Percentiles rank a stretch among this genome's conserved stretches.
These are phyloP conservation scores for Aspergillus bridgeri DNA, from an alignment of 495 filamentous ascomycete species.

Conservation along the genomic window DNA sequence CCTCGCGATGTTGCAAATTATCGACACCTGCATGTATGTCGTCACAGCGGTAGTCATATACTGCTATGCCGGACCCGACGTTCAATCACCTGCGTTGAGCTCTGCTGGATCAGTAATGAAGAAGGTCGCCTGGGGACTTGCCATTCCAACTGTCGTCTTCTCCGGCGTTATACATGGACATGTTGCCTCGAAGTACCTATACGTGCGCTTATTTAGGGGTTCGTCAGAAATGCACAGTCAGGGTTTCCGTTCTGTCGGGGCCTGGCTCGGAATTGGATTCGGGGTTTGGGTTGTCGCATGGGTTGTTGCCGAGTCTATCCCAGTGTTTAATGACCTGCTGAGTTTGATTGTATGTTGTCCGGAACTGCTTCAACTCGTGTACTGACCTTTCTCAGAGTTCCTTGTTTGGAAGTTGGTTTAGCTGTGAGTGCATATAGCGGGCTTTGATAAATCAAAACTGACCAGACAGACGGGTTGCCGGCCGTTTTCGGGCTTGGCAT, in stretches of 20 bases:
- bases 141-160: constrained; percentile 61
- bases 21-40: constrained; percentile 64
- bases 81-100: constrained; percentile 66
- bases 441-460: neutral
- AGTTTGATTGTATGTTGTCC: constrained; percentile 41
- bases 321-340: constrained; percentile 66
- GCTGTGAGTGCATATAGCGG: constrained; percentile 22
- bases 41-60: constrained; percentile 56
- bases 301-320: constrained; percentile 70
- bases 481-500: constrained; percentile 41
- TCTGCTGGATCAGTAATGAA: constrained; percentile 58
- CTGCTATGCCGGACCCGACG: constrained; percentile 64
- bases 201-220: constrained; percentile 56
- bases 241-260: constrained; percentile 40
- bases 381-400: constrained; percentile 22
- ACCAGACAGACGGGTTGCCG: constrained; percentile 29
- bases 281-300: constrained; percentile 61
- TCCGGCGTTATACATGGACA: constrained; percentile 58
- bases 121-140: constrained; percentile 72
- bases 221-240: constrained; percentile 55
- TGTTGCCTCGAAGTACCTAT: constrained; percentile 60
- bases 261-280: constrained; percentile 58
- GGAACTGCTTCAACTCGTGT: neutral
- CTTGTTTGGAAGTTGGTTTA: constrained; percentile 42
- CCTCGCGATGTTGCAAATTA: constrained; percentile 57